Conservation (phyloP, 495 filamentous ascomycete species). For the Penicillium pulvis region DNA sequence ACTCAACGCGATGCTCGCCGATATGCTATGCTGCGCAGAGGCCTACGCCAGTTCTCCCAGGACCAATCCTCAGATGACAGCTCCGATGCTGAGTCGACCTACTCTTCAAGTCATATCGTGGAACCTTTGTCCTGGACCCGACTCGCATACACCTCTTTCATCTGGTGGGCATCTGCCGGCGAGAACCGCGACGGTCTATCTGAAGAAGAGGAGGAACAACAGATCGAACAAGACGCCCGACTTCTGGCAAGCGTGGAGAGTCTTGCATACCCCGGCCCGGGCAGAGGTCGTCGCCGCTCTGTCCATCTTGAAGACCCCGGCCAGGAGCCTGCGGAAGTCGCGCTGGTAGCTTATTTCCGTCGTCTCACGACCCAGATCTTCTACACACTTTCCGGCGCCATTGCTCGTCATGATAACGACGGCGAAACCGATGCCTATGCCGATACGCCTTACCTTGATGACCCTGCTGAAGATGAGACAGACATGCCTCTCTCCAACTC, state of each 20-base stretch:
- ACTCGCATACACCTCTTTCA: constrained; percentile 86
- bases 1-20: constrained; percentile 88
- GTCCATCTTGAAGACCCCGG: constrained; percentile 38
- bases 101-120: constrained; percentile 55
- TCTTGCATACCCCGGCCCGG: constrained; percentile 31
- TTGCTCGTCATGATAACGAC: constrained; percentile 57
- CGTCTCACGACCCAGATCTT: constrained; percentile 75
- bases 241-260: constrained; percentile 46
- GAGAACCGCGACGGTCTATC: constrained; percentile 65
- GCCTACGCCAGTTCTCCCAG: constrained; percentile 57
- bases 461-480: constrained; percentile 19
- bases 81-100: constrained; percentile 48
- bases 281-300: constrained; percentile 44
- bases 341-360: constrained; percentile 90
- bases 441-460: constrained; percentile 22
- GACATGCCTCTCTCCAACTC: constrained; percentile 30
- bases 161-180: constrained; percentile 98
- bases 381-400: constrained; percentile 59
- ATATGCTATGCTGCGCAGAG: constrained; percentile 69
- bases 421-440: constrained; percentile 24
- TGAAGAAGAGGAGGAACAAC: constrained; percentile 47
- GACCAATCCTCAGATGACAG: constrained; percentile 29
- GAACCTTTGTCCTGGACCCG: constrained; percentile 88
- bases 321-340: constrained; percentile 61
- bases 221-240: constrained; percentile 45